Base-by-base conservation (phyloP, 2,329 filamentous ascomycete species). In the Fusarium robinianum region DNA sequence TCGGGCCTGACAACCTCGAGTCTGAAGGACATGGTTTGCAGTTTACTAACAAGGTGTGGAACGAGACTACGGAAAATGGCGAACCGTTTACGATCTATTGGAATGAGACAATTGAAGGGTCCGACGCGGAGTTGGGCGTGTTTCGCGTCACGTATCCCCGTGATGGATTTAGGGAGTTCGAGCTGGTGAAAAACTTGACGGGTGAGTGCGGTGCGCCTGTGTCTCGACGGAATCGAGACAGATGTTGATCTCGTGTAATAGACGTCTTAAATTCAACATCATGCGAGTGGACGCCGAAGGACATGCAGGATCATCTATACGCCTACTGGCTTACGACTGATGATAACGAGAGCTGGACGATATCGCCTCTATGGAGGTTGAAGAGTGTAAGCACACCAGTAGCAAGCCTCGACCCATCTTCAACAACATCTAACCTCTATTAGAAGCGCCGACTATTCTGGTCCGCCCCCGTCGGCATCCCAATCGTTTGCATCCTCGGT, bases 21-120 rank as follows among this genome's bases (percentile, higher is more conserved):
- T 29, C 40, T n/a, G 49, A 46, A n/a, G 57, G 54, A 29, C 55
- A 64, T 26, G 61, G 63, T 27, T 51, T 67, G 16, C 62, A 48
- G 7, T 68, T 67, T 37, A 48, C 62, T 15, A 68, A 67, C 41
- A 55, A 63, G 21, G 55, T 62, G 12, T 68, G 65, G 63, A 68
- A 68, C 53, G 60, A 62, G 11, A 68, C 58, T 42, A 66, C 67
- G 8, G 55, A 60, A 18, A 67, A 66, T 31, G 63, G 57, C n/a
- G 45, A 58, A 19, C 44, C 45, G 2, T 64, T 65, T 39, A 60
- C 49, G 3, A 46, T 67, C 29, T 41, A 43, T 18, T 68, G 65
- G 65, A 66, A 68, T 47, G 52, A 61, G 31, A 61, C 58, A 3
- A 33, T 66, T 9, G 47, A 47, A 12, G 49, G 46, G 12, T 35